Base-by-base conservation (phyloP, 768 basidiomycete genomes). In the Amylocystis lapponica region DNA sequence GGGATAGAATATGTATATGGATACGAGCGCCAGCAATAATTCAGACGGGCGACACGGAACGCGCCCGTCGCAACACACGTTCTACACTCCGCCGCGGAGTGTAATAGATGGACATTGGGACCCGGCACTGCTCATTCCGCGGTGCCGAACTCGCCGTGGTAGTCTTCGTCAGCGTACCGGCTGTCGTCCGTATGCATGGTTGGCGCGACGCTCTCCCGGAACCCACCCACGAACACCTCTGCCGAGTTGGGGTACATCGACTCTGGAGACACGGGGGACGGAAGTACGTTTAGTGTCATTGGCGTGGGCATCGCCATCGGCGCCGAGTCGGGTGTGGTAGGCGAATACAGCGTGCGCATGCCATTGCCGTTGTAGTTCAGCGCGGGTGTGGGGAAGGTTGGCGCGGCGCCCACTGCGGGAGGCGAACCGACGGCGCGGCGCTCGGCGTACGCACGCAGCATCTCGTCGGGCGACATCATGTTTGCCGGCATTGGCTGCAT, bases 371-470 rank as follows among this genome's bases (percentile, higher is more conserved):
- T 57, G 39, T 50, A 49, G 37, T 54, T 60, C 16, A 53, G 45
- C 14, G 48, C 51, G 2, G 59, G 57, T 1, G 63, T 35, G n/a
- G n/a, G n/a, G n/a, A n/a, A n/a, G 2, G 65, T 32, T 22, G 60
- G 60, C 6, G 46, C 37, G 14, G 34, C 41, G 23, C 29, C 36
- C n/a, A 34, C 51, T 22, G 59, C 52, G 33, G 64, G 62, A 46
- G 63, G 65, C 21, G 65, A 66, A 9, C 55, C 49, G 12, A 60
- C 54, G 34, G 61, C 64, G 48, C 74, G 67, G n/a, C n/a, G n/a
- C 21, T 68, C 74, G 5, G 84, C 84, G 47, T 86, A 87, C 1
- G 81, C 82, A 27, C 81, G 77, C 33, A 88, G 68, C 80, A 88
- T 83, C 20, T 77, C 86, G 56, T 89, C 86, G 3, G 86, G 86